Conservation (phyloP, 805 yeast species). For the Isabelozyma heimii region DNA sequence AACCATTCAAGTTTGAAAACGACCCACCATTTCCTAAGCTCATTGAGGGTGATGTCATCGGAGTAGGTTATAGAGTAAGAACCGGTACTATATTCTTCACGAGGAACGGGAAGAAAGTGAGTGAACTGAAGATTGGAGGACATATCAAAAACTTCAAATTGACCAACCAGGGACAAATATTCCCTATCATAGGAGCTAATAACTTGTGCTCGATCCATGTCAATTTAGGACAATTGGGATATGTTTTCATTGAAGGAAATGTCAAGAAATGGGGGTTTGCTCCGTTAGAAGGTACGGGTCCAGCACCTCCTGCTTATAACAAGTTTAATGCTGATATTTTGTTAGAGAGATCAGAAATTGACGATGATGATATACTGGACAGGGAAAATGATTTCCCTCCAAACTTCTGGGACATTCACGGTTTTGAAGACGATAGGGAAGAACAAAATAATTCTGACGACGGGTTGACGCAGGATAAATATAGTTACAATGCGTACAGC, state of each 20-base stretch:
- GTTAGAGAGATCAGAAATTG: conserved; percentile 61
- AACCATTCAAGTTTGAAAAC: conserved; percentile 56
- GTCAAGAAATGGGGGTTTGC: conserved; percentile 96
- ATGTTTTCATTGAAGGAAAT: conserved; percentile 86
- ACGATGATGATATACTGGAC: conserved; percentile 43
- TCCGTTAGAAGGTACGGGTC: conserved; percentile 80
- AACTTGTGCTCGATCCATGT: conserved; percentile 82
- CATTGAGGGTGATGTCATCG: conserved; percentile 86
- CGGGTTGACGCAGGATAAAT: conserved; percentile 24
- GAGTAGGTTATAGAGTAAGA: conserved; percentile 82
- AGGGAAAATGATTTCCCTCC: conserved; percentile 55
- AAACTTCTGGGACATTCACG: conserved; percentile 46
- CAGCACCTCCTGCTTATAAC: conserved; percentile 93
- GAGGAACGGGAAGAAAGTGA: conserved; percentile 85
- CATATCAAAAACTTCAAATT: conserved; percentile 70
- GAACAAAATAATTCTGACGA: conserved; percentile 8
- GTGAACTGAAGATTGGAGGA: conserved; percentile 79
- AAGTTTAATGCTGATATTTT: conserved; percentile 75
- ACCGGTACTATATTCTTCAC: conserved; percentile 91
- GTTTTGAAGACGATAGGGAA: conserved; percentile 6
- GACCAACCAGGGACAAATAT: conserved; percentile 53
- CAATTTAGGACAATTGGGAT: conserved; percentile 86
- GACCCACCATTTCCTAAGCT: conserved; percentile 57
- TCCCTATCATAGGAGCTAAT: conserved; percentile 87
- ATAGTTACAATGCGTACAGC: conserved; percentile 37